Conservation (phyloP, 176 grass and related monocot species). For the Cocos nucifera region DNA sequence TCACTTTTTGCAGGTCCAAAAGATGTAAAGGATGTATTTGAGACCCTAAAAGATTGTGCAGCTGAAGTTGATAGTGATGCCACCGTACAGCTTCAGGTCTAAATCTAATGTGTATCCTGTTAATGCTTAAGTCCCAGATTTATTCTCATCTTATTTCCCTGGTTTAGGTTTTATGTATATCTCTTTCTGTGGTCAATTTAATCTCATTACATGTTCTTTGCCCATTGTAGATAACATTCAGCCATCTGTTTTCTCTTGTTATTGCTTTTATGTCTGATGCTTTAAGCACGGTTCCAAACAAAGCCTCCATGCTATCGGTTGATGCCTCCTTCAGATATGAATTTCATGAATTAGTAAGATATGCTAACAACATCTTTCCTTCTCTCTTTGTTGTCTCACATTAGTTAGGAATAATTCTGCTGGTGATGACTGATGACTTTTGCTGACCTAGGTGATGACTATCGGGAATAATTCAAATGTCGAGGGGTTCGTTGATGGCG, state of each 20-base stretch:
- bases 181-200: not conserved
- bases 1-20: conserved; percentile 53
- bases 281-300: conserved; percentile 47
- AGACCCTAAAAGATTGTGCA: conserved; percentile 65
- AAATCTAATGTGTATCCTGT: conserved; percentile 1
- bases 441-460: conserved; percentile 49
- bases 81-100: conserved; percentile 76
- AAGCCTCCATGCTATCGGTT: conserved; percentile 32
- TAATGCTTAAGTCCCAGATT: no score
- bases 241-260: conserved; percentile 49
- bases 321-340: conserved; percentile 73
- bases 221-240: conserved; percentile 57
- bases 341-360: conserved; percentile 82
- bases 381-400: not conserved
- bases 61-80: conserved; percentile 56
- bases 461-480: conserved; percentile 44
- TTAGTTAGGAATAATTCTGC: not conserved
- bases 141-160: not conserved
- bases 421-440: not conserved
- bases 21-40: conserved; percentile 74
- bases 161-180: conserved; percentile 25
- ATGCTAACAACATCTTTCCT: not conserved
- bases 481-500: conserved; percentile 66
- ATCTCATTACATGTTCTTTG: not conserved
- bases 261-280: conserved; percentile 80